These are phyloP conservation scores for Crucibulum laeve DNA, from an alignment of 768 basidiomycete species.

Conservation along the genomic window DNA sequence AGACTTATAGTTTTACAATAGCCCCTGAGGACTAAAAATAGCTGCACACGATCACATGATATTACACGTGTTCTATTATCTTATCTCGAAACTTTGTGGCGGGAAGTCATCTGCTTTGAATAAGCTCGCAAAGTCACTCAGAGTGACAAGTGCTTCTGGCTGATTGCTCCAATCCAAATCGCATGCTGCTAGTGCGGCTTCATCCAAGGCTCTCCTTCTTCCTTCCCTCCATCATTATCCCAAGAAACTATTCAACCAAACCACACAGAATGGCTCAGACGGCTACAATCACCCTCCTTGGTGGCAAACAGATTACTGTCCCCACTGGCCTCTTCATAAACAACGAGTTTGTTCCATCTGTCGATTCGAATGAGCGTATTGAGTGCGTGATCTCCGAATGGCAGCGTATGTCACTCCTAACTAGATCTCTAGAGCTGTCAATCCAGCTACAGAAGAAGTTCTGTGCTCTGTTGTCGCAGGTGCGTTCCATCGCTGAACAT, in stretches of 20 bases:
- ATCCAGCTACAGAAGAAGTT: slow-evolving; percentile 76
- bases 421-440: slow-evolving; percentile 49
- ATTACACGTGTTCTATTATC: no score
- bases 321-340: slow-evolving; percentile 90
- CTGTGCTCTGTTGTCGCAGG: slow-evolving; percentile 69
- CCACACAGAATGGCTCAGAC: slow-evolving; percentile 39
- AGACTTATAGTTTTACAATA: no score
- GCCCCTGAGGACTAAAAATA: no score
- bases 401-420: slow-evolving; percentile 18
- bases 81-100: no score
- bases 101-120: no score
- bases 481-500: slow-evolving; percentile 12
- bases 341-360: slow-evolving; percentile 81
- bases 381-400: slow-evolving; percentile 36
- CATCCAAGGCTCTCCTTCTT: slow-evolving; percentile 24
- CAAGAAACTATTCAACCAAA: slow-evolving; percentile 6
- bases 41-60: no score
- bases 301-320: slow-evolving; percentile 46
- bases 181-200: slow-evolving; percentile 14
- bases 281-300: slow-evolving; percentile 34
- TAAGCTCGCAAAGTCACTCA: no score
- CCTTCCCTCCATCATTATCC: neutral
- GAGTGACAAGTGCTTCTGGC: no score
- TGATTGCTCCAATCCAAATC: no score
- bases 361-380: slow-evolving; percentile 61